phyloP scores from a whole-genome alignment of 331 rosid species.

The Malus hybrid region DNA sequence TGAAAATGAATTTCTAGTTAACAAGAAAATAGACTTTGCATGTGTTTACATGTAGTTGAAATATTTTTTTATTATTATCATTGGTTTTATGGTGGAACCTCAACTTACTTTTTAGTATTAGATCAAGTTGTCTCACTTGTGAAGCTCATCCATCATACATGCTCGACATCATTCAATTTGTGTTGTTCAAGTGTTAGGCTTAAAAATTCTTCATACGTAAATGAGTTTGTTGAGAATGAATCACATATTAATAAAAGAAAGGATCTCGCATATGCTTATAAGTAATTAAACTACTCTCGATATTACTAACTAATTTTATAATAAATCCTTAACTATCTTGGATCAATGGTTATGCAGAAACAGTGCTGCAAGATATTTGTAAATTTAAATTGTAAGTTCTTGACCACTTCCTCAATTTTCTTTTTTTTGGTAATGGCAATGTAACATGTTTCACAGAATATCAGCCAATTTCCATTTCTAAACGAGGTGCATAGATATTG shows the following conservation, averaged over 20 bases:
- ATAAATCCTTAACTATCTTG: too few relatives aligned
- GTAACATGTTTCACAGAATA: too few relatives aligned
- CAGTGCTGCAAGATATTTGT: not conserved
- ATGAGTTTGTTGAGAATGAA: accelerated
- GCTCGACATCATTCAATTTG: too few relatives aligned
- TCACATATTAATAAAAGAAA: too few relatives aligned
- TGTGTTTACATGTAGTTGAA: too few relatives aligned
- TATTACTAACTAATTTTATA: too few relatives aligned
- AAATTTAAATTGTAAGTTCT: not conserved
- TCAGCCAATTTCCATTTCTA: not conserved
- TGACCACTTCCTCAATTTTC: not conserved
- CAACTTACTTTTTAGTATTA: accelerated
- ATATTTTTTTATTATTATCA: too few relatives aligned
- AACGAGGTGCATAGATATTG: not conserved
- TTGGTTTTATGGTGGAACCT: accelerated
- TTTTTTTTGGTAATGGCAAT: not conserved
- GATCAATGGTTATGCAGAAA: not conserved
- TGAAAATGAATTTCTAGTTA: too few relatives aligned
- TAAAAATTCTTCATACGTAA: too few relatives aligned
- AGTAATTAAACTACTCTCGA: too few relatives aligned
- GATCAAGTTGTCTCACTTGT: accelerated
- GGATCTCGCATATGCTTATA: accelerated
- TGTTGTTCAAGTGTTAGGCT: too few relatives aligned
- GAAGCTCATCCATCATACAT: accelerated
- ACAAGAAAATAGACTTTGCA: too few relatives aligned